Base-by-base conservation (phyloP, 768 basidiomycete genomes). In the Mycena vulgaris region DNA sequence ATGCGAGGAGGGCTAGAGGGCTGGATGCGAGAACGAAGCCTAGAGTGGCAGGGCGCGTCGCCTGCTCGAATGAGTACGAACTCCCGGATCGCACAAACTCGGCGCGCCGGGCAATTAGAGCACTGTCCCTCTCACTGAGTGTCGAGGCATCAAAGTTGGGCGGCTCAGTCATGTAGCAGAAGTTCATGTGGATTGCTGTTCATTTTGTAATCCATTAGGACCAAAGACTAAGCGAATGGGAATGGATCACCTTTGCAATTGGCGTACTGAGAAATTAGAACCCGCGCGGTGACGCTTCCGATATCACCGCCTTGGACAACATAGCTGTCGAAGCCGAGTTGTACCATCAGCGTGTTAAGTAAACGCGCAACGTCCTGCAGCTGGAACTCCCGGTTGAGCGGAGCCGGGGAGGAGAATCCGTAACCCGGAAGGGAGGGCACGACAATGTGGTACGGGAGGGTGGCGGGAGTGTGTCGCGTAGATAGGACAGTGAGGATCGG, bases 101-200 rank as follows among this genome's bases (percentile, higher is more conserved):
- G 13, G 27, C 27, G 21, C 16, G 30, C 11, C 40, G 14, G 27
- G 1, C 17, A 3, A 45, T 9, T 49, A 51, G 40, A 77, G 78
- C 78, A 78, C 62, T 45, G 82, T 25, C 78, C 81, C 60, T 80
- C 79, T 59, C 81, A 81, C 59, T 79, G 81, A 49, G 82, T 83
- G 59, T 81, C 79, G 79, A 82, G 83, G 73, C 45, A 27, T 49
- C 48, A n/a, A n/a, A 39, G 39, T n/a, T 10, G 42, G 42, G 4
- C 19, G 42, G 42, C 21, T 45, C 21, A 21, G 42, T 21, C 42
- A 45, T 45, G 42, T 45, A 45, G 21, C 42, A 45, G n/a, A 45
- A 45, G n/a, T 45, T 45, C 21, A 45, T 45, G 42, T 45, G 42
- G 10, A 45, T n/a, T 6, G 42, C 42, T 45, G 10, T 39, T 6